Base-by-base conservation (phyloP, 2,329 filamentous ascomycete genomes). In the Torrubiella hemipterigena region DNA sequence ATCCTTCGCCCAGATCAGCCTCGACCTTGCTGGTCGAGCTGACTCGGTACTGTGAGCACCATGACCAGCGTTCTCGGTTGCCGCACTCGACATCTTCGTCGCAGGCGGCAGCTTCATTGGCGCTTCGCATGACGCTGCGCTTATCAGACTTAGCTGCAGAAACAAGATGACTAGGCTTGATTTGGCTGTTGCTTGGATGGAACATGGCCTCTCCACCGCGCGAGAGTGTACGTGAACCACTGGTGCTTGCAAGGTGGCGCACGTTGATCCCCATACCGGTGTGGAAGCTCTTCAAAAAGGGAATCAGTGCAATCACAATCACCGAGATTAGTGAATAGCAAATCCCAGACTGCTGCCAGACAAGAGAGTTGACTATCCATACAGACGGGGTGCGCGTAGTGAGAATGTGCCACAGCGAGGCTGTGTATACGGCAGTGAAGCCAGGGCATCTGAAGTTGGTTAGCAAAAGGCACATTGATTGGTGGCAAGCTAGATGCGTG, bases 261-360 rank as follows among this genome's bases (percentile, higher is more conserved):
- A 35, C 33, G 11, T 35, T 31, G 22, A 37, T 23, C 22, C 29
- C 29, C 29, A 43, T 36, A 17, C 37, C 34, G 7, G 31, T 33
- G 31, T 35, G 33, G 26, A 46, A 40, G 18, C 41, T 41, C 19
- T 36, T 40, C 31, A 45, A 32, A 13, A 44, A 44, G 13, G 37
- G 38, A 15, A 37, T 40, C 16, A 44, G 29, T 27, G 43, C 44
- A 10, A 42, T 43, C 12, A 45, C 30, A 6, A 39, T 42, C 5
- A 41, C 41, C 8, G 41, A 43, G 17, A 42, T 38, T 27, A 46
- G 37, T 6, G 41, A 45, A 29, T 37, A 40, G 14, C 35, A 22
- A 5, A 46, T 22, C 10, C 38, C 38, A 15, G 33, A 21, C 26
- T 46, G 43, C 29, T 42, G 42, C 16, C 42, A 23, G 4, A 43